Evolutionary conservation across 179 eudicot genomes (phyloP), one percentile per base, ranked within the genome.

Genomic region (Drosera spatulata): DNA sequence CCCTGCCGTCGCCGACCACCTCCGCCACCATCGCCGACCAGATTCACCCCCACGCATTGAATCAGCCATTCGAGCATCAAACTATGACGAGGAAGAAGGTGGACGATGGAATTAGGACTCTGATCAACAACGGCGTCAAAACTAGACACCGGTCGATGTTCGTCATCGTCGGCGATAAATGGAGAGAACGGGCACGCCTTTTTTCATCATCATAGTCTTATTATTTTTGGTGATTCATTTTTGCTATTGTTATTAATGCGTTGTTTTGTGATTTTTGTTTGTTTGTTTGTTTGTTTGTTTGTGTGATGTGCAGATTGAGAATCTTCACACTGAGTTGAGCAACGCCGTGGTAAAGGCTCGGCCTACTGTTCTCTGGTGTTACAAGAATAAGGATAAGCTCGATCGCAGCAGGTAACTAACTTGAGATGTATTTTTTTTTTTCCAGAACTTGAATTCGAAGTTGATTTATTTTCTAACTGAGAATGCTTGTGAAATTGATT

Each of bases 71-170:
- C 33, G 33, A 0, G 33, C 1, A 22, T 22, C 33, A 22, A 22
- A 22, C 33, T 22, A 77, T 11, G 44, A 87, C 82, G 98, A 80
- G 85, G 82, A 88, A 80, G 73, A 84, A 85, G 69, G 95, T 93
- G 7, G 99, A 93, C 66, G 88, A 93, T 51, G 78, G 96, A 11
- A 84, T 88, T 47, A 60, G 83, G 63, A 88, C 86, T 51, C 79
- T 93, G 51, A 93, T 93, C 10, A 89, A 91, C 50, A 91, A 91
- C 62, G 96, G 98, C 45, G 96, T 88, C 66, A 88, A 80, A 71
- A 71, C 64, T 13, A 73, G 84, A 12, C 96, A 88, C 63, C 95
- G 96, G 41, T 88, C 96, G 11, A 62, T 93, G 65, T 82, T 93
- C 44, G 73, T 88, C 71, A 75, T 93, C 41, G 67, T 93, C 38